phyloP scores from a whole-genome alignment of 2,329 filamentous ascomycete species.

The Beauveria asiatica region DNA sequence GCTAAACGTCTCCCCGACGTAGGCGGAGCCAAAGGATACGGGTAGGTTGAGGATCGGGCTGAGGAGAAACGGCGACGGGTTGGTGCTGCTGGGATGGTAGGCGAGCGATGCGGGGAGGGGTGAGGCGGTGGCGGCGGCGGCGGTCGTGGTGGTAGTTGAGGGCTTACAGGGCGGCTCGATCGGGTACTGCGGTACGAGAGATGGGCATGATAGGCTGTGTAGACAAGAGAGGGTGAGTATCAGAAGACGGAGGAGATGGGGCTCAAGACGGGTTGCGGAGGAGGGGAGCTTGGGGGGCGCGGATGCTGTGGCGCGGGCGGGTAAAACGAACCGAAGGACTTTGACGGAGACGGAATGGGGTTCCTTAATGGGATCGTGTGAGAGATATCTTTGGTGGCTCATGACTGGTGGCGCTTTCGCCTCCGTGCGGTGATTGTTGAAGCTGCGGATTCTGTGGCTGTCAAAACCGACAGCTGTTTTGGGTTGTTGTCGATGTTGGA shows the following conservation, averaged over 20 bases:
- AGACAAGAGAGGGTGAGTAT: not conserved
- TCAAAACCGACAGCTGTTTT: not conserved
- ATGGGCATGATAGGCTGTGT: conserved; percentile 71
- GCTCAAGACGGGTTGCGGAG: not conserved
- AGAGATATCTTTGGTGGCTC: conserved; percentile 51
- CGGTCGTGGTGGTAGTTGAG: conserved; percentile 30
- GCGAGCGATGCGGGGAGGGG: conserved; percentile 61
- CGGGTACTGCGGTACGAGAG: conserved; percentile 63
- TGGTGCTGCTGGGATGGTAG: conserved; percentile 45
- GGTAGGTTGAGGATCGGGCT: conserved; percentile 71
- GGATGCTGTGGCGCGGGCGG: not conserved
- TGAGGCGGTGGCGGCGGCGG: conserved; percentile 26
- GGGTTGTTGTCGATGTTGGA: not conserved
- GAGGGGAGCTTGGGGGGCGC: not conserved
- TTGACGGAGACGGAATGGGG: conserved; percentile 73
- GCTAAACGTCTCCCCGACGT: conserved; percentile 89
- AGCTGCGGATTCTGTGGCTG: not conserved
- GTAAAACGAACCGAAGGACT: conserved; percentile 52
- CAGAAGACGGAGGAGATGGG: no score
- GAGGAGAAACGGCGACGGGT: conserved; percentile 48
- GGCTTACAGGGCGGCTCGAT: conserved; percentile 38
- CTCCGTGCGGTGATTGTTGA: not conserved
- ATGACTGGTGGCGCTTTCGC: conserved; percentile 23
- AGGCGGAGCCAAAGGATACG: conserved; percentile 84
- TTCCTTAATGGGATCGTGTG: conserved; percentile 56